Evolutionary conservation across 202 grass and related monocot genomes (phyloP).

Genomic region (Elaeis oleifera): DNA sequence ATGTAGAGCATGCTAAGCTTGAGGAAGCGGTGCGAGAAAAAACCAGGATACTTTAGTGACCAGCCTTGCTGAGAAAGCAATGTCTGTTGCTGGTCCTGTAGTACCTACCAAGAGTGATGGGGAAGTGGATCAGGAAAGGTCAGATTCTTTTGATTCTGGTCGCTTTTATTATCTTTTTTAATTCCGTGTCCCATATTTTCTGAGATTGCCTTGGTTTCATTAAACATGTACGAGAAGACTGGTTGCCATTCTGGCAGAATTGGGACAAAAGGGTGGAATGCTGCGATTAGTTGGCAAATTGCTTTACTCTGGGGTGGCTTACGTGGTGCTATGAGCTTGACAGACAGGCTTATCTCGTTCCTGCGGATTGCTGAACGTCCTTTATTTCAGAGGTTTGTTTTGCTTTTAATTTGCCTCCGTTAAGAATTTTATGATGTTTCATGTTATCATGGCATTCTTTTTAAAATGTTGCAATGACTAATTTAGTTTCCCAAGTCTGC

Average conservation of each 20-base stretch:
- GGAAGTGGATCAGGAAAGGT: conserved; percentile 90
- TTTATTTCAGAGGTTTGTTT: conserved; percentile 73
- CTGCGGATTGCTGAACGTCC: conserved; percentile 65
- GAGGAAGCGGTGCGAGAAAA: conserved; percentile 44
- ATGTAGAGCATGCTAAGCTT: conserved; percentile 13
- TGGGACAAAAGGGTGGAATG: conserved; percentile 81
- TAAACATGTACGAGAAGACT: conserved; percentile 53
- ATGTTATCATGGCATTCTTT: no score
- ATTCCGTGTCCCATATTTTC: conserved; percentile 1
- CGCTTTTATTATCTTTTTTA: neutral
- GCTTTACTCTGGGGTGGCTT: conserved; percentile 95
- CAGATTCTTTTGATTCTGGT: neutral
- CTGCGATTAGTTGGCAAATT: conserved; percentile 83
- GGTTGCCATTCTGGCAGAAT: conserved; percentile 80
- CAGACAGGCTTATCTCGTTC: conserved; percentile 77
- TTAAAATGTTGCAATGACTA: no score
- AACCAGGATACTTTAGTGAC: conserved; percentile 50
- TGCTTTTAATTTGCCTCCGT: conserved; percentile 11
- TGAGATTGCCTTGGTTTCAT: conserved; percentile 19
- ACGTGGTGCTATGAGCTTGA: conserved; percentile 93
- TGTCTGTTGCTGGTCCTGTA: conserved; percentile 75
- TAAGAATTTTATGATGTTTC: no score
- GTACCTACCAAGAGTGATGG: conserved; percentile 79
- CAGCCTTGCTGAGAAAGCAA: conserved; percentile 83
- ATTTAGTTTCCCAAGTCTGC: no score